These are phyloP conservation scores for Mallotus repandus DNA, from an alignment of 441 rosid genomes.

Conservation along the genomic window DNA sequence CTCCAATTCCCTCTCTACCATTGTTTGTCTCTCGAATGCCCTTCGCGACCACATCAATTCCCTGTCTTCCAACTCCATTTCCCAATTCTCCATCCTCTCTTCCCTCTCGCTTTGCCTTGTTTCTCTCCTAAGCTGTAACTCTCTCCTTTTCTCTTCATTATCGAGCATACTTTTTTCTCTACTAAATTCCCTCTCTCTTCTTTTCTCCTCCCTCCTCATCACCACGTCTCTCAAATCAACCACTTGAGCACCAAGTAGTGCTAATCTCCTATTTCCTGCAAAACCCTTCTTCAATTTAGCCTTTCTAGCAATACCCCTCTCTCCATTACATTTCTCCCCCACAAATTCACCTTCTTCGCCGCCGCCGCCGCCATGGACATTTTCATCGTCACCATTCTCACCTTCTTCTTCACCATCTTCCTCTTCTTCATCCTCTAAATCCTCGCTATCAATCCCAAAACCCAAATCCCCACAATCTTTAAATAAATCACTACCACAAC, in stretches of 20 bases:
- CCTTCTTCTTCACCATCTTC: constrained; percentile 37
- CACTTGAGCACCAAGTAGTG: constrained; percentile 46
- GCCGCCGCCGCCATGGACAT: constrained; percentile 12
- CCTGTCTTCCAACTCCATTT: constrained; percentile 54
- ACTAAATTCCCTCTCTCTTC: constrained; percentile 50
- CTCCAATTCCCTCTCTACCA: constrained; percentile 45
- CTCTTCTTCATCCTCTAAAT: constrained; percentile 49
- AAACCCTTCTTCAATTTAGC: constrained; percentile 33
- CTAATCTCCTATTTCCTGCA: constrained; percentile 38
- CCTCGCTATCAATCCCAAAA: constrained; percentile 52
- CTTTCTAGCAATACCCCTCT: constrained; percentile 24
- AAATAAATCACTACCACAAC: constrained; percentile 42
- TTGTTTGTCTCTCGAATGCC: constrained; percentile 44
- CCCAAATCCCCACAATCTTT: constrained; percentile 57
- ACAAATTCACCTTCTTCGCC: constrained; percentile 38
- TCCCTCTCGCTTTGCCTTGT: constrained; percentile 35
- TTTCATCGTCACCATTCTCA: constrained; percentile 31
- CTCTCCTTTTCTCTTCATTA: constrained; percentile 45
- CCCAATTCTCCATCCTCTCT: constrained; percentile 48
- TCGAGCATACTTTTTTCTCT: constrained; percentile 40
- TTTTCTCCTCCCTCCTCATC: constrained; percentile 58
- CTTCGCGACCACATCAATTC: constrained; percentile 45
- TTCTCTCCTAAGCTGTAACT: constrained; percentile 40
- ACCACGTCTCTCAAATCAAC: constrained; percentile 52
- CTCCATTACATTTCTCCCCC: constrained; percentile 30